A percentile compares a stretch with the other conserved stretches of the same genome.
Conservation (phyloP, 192 early-diverging fungal genomes). For the Umbelopsis ramanniana region DNA sequence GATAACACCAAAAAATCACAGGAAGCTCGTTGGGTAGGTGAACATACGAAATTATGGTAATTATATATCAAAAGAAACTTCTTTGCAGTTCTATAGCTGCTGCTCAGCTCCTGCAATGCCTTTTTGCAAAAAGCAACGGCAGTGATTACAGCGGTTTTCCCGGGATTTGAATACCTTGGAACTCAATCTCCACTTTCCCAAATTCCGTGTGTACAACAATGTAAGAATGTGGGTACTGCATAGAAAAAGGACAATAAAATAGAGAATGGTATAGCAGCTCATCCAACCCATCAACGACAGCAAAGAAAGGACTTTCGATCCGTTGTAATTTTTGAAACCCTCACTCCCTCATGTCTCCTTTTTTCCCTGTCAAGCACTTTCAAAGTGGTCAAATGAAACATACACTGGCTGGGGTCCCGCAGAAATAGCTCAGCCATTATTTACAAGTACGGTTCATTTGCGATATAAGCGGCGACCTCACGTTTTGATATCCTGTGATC, state of each 20-base stretch:
- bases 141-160: neutral
- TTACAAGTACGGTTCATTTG: neutral
- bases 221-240: neutral
- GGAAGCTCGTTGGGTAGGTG: too few species aligned
- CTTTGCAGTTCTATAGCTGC: too few species aligned
- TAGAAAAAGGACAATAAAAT: neutral
- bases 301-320: too few species aligned
- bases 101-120: too few species aligned
- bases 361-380: neutral
- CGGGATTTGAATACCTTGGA: neutral
- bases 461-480: too few species aligned
- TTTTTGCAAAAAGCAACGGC: neutral
- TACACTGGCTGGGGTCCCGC: neutral
- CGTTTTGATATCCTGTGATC: neutral
- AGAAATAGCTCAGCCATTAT: neutral
- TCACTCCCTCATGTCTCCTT: neutral
- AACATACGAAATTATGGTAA: too few species aligned
- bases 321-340: neutral
- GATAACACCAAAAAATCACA: too few species aligned
- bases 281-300: too few species aligned
- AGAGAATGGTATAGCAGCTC: neutral
- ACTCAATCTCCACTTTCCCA: neutral
- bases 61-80: too few species aligned
- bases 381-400: neutral
- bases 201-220: neutral